Evolutionary conservation across 2,329 filamentous ascomycete genomes (phyloP).

Genomic region (Aspergillus caelatus): DNA sequence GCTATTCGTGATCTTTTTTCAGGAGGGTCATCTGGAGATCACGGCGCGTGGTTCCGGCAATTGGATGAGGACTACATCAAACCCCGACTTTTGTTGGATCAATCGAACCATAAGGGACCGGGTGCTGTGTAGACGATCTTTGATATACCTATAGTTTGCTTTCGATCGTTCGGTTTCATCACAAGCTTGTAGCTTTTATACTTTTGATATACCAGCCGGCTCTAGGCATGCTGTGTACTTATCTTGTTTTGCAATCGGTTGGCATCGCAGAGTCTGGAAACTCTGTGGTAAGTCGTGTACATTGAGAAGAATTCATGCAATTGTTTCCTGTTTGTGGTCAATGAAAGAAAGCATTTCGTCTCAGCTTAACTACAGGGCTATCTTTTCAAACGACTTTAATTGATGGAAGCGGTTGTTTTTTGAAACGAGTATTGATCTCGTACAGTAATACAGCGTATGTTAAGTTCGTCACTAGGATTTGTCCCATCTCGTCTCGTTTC

Average conservation of each 20-base stretch:
- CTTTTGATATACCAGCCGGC: constrained; percentile 2
- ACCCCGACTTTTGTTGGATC: constrained; percentile 82
- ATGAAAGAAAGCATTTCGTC: neutral
- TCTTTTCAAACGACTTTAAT: too few species aligned
- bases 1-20: constrained; percentile 80
- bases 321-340: neutral
- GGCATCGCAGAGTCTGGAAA: constrained; percentile 13
- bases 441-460: neutral
- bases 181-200: constrained; percentile 5
- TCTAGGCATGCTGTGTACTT: neutral
- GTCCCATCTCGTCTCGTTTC: neutral
- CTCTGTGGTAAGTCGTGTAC: neutral
- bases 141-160: constrained; percentile 18
- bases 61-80: constrained; percentile 97
- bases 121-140: constrained; percentile 37
- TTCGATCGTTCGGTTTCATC: constrained; percentile 8
- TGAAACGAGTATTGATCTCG: too few species aligned
- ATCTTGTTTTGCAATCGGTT: neutral
- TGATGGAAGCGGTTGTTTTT: too few species aligned
- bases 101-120: constrained; percentile 50
- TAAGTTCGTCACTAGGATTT: neutral
- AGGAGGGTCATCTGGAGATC: constrained; percentile 73
- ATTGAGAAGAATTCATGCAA: neutral
- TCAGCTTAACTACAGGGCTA: neutral
- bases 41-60: constrained; percentile 85